Conservation (phyloP, 164 flowering plant genomes). For the Piper betle region DNA sequence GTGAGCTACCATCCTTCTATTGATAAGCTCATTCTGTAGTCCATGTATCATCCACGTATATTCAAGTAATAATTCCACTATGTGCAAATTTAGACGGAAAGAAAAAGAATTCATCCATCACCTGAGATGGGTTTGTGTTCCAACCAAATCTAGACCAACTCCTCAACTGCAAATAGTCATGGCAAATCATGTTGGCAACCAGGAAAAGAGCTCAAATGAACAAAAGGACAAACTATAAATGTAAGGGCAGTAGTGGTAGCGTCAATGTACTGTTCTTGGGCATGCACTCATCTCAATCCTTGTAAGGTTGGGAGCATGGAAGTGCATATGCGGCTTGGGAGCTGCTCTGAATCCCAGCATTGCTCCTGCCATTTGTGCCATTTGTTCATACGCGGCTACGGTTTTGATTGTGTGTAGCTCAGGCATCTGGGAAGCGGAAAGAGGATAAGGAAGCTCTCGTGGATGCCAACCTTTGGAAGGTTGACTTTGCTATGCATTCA, state of each 20-base stretch:
- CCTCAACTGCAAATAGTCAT: slow-evolving; percentile 27
- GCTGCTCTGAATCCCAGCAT: neutral
- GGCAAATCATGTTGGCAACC: neutral
- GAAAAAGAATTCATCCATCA: neutral
- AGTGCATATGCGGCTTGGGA: slow-evolving; percentile 12
- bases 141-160: slow-evolving; percentile 24
- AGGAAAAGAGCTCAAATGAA: neutral
- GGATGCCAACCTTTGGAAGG: neutral
- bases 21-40: slow-evolving; percentile 13
- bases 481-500: too few species aligned
- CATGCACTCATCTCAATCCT: slow-evolving; percentile 19
- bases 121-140: slow-evolving; percentile 21
- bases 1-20: slow-evolving; percentile 23
- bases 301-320: slow-evolving; percentile 11
- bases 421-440: neutral
- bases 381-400: neutral
- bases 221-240: neutral
- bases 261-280: slow-evolving; percentile 24
- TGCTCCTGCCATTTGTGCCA: neutral
- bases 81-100: too few species aligned
- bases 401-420: neutral
- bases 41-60: neutral
- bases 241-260: neutral
- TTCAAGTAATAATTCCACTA: too few species aligned
- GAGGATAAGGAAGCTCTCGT: neutral